Base-by-base conservation (phyloP, 306 rosid species). In the Ammopiptanthus mongolicus region DNA sequence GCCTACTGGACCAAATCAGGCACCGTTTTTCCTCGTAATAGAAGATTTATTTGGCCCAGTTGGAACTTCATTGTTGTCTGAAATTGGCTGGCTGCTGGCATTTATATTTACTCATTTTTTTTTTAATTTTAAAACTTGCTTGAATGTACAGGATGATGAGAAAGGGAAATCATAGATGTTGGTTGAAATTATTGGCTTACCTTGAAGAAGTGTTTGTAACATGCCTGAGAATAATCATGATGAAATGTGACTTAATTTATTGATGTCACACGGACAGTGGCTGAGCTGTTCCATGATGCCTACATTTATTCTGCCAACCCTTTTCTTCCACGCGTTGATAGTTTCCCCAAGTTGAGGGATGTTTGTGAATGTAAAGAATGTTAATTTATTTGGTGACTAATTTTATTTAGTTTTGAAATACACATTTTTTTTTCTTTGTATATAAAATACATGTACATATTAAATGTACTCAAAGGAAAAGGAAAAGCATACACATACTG, bases 111-210 rank as follows among this genome's bases (percentile, higher is more conserved):
- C 60, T 53, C 17, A 23, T 60, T 59, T 36, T 9, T 37, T 7
- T 10, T 41, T 41, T 41, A 25, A 68, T 37, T 64, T 61, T 18
- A 15, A 57, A 71, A 53, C 70, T 65, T 77, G 42, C 13, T 72
- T 80, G 80, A 9, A 71, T 79, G 77, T 60, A 10, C 83, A 89
- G 91, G 89, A 89, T 71, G 91, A 87, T 65, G 85, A 87, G 77
- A 74, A 78, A 70, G 80, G 62, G 37, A 81, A 85, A 48, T 48
- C 68, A 41, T 77, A 81, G 72, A 73, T 37, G 68, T 51, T 70
- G 80, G 50, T 69, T 57, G 78, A 53, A 60, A 60, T 18, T 71
- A 62, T 52, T 76, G 67, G 60, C 15, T 72, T 55, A 65, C 78
- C 52, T 84, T 33, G 22, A 42, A 39, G 36, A 62, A 75, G 76